Evolutionary conservation across 2,329 filamentous ascomycete genomes (phyloP).

Genomic region (Cercospora berteroae): DNA sequence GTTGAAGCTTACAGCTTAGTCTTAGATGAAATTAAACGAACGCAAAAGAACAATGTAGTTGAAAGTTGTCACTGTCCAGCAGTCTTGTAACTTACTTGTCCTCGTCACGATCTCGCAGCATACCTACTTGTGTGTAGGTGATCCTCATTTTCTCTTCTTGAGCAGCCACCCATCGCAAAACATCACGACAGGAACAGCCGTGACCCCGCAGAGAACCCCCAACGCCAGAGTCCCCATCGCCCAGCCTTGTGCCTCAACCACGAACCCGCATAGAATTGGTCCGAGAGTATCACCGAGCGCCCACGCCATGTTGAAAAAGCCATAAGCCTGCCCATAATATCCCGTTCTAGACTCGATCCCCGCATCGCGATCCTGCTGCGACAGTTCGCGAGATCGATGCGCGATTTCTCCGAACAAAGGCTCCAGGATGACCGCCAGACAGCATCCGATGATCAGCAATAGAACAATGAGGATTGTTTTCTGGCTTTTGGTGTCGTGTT

Average conservation of each 20-base stretch:
- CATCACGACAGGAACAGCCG: conserved; percentile 46
- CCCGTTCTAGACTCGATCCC: conserved; percentile 13
- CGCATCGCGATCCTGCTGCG: conserved; percentile 14
- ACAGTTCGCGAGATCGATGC: conserved; percentile 17
- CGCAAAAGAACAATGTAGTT: neutral
- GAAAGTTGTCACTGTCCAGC: neutral
- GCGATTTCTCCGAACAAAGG: conserved; percentile 28
- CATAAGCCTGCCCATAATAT: conserved; percentile 55
- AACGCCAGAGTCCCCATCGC: conserved; percentile 19
- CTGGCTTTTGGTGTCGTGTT: conserved; percentile 18
- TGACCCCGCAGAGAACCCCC: conserved; percentile 44
- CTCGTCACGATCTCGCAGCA: neutral
- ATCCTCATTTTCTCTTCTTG: neutral
- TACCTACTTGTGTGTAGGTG: too few species aligned
- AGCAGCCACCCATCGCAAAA: conserved; percentile 20
- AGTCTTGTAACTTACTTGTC: neutral
- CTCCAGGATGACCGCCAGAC: conserved; percentile 22
- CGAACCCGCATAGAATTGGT: conserved; percentile 28
- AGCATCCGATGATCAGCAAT: conserved; percentile 21
- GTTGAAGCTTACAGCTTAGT: neutral
- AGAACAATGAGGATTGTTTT: conserved; percentile 23
- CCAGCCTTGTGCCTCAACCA: conserved; percentile 28
- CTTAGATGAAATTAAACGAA: neutral
- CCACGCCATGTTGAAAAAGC: conserved; percentile 33
- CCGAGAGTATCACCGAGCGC: conserved; percentile 27